A percentile compares a stretch with the other conserved stretches of the same genome.
phyloP scores from a whole-genome alignment of 2,329 filamentous ascomycete species.

The Colletotrichum sp. region DNA sequence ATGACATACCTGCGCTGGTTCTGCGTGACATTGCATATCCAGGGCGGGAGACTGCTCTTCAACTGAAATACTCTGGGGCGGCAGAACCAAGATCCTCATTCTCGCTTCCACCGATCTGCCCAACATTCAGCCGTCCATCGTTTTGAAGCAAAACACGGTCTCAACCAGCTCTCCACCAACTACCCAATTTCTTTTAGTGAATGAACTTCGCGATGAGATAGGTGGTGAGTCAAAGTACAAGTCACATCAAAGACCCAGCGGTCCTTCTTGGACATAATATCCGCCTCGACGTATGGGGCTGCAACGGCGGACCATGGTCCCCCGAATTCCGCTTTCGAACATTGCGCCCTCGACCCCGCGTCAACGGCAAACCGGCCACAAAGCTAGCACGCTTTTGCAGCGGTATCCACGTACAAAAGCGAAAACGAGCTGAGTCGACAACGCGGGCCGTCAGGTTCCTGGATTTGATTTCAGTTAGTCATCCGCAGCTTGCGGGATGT shows the following conservation, averaged over 20 bases:
- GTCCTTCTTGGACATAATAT: neutral
- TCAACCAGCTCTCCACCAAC: neutral
- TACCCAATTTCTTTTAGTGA: neutral
- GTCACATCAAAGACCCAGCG: neutral
- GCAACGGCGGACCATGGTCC: constrained; percentile 9
- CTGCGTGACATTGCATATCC: neutral
- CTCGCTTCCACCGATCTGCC: neutral
- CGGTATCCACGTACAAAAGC: neutral
- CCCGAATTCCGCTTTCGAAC: constrained; percentile 15
- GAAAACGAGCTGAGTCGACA: neutral
- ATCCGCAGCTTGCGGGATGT: neutral
- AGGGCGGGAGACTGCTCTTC: neutral
- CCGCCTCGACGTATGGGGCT: constrained; percentile 3
- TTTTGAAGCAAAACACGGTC: too few species aligned
- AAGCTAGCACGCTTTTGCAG: neutral
- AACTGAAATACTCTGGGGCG: neutral
- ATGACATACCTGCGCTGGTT: neutral
- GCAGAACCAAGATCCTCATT: neutral
- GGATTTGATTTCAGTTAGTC: neutral
- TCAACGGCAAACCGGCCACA: neutral
- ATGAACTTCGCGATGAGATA: neutral
- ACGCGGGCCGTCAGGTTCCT: neutral
- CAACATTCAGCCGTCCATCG: neutral
- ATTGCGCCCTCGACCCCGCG: neutral
- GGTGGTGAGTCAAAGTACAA: neutral